Conservation (phyloP, 148 eudicot genomes). For the Selenicereus undatus region DNA sequence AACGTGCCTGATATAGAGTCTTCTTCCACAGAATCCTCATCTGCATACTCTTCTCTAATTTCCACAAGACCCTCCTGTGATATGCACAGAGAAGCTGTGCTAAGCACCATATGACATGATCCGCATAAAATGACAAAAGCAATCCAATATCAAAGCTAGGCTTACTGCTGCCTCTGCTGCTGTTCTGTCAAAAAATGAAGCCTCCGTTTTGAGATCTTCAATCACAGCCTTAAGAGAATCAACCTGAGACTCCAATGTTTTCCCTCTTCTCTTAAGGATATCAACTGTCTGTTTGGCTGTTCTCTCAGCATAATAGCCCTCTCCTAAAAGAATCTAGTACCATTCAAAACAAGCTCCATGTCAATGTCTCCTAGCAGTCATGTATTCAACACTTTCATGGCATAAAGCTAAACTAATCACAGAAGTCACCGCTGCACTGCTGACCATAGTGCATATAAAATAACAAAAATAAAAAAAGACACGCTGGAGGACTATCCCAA, state of each 20-base stretch:
- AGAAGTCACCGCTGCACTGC: neutral
- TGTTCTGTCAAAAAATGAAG: slow-evolving; percentile 73
- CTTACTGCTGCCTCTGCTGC: slow-evolving; percentile 76
- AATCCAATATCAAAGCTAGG: slow-evolving; percentile 11
- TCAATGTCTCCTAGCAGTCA: neutral
- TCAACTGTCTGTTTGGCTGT: slow-evolving; percentile 85
- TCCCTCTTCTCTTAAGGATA: slow-evolving; percentile 82
- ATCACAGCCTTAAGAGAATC: slow-evolving; percentile 67
- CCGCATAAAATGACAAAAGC: neutral
- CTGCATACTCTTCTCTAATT: slow-evolving; percentile 65
- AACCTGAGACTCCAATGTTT: slow-evolving; percentile 58
- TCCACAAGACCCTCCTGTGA: slow-evolving; percentile 87
- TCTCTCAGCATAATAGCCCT: slow-evolving; percentile 82
- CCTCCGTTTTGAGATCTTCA: slow-evolving; percentile 70
- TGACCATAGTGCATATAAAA: too few relatives aligned
- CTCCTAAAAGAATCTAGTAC: slow-evolving; percentile 78
- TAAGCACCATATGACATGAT: slow-evolving; percentile 1
- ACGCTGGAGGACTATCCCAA: neutral
- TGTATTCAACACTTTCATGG: slow-evolving; percentile 1
- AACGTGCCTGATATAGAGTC: slow-evolving; percentile 38
- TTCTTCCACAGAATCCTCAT: slow-evolving; percentile 42
- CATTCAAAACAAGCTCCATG: slow-evolving; percentile 15
- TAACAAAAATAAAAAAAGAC: neutral
- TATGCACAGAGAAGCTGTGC: slow-evolving; percentile 12
- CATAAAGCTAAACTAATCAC: neutral